Evolutionary conservation across 2,329 filamentous ascomycete species (phyloP), one percentile per base, ranked within the genome.

Genomic region (Penicillium sp.): DNA sequence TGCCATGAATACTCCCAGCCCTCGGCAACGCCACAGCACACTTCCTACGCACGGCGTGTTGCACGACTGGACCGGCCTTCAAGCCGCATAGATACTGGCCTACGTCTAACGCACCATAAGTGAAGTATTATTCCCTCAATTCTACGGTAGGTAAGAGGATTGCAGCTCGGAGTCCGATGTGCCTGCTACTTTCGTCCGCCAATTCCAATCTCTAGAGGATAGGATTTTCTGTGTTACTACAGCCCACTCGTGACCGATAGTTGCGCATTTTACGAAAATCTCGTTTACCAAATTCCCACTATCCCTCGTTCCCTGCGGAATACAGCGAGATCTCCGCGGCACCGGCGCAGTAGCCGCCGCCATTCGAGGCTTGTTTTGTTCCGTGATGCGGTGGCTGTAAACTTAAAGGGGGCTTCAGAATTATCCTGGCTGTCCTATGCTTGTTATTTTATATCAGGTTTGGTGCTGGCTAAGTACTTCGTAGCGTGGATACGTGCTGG

Each of bases 41-140:
- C 45, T 67, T 72, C 30, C 57, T 73, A 15, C 57, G 66, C 9
- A 67, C 30, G 30, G 63, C 13, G 59, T 72, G 13, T 58, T 71
- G 24, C 67, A 69, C 56, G 65, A 71, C 55, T 73, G 68, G 68
- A 53, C 66, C 10, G 62, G 70, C 50, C 62, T 60, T 24, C 62
- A 66, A n/a, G 65, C 65, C 1, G 33, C 54, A 9, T 47, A 60
- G 33, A 68, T 71, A 45, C 58, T 68, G 2, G 40, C 45, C 12
- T 59, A 30, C 5, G 42, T 66, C 8, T 35, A 49, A 28, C 45
- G 53, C 30, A 53, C 51, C 12, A 62, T 63, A 63, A n/a, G 19
- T 4, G 5, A 13, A 13, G 56, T 55, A 2, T 65, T 62, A 1
- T 17, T 62, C n/a, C 47, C 66, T 42, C 37, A 62, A 4, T 65